These are phyloP conservation scores for Sparassis latifolia DNA, from an alignment of 1,284 basidiomycete species.

Conservation along the genomic window DNA sequence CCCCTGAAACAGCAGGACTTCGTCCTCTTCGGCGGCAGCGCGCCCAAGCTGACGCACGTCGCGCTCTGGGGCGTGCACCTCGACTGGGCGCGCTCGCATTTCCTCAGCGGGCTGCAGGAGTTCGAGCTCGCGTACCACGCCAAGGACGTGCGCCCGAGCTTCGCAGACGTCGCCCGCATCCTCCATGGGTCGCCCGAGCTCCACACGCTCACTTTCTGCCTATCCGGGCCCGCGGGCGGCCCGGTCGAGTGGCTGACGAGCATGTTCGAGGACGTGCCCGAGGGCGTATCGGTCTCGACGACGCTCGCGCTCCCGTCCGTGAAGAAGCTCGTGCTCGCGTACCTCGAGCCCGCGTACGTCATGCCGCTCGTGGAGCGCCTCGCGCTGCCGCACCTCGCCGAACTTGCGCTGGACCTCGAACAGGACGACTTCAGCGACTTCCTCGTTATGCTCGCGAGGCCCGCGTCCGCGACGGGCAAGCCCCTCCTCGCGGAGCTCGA, in stretches of 20 bases:
- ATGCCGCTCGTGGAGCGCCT: conserved; percentile 36
- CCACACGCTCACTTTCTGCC: conserved; percentile 42
- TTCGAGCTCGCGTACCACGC: conserved; percentile 55
- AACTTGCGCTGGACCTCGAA: conserved; percentile 42
- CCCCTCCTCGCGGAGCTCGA: conserved; percentile 31
- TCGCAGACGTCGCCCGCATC: conserved; percentile 44
- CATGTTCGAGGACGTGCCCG: conserved; percentile 11
- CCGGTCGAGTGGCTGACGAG: conserved; percentile 30
- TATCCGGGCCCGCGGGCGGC: conserved; percentile 41
- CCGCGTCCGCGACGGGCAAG: conserved; percentile 13
- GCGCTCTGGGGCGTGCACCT: conserved; percentile 62
- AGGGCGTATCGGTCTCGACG: conserved; percentile 9
- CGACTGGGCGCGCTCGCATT: conserved; percentile 45
- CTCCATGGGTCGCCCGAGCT: conserved; percentile 42
- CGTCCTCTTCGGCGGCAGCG: conserved; percentile 40
- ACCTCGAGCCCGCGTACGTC: conserved; percentile 45
- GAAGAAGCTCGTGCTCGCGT: conserved; percentile 40
- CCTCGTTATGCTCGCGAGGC: conserved; percentile 32
- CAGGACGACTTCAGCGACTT: conserved; percentile 44
- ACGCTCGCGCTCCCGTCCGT: conserved; percentile 31
- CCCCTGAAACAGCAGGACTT: conserved; percentile 30
- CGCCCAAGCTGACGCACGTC: conserved; percentile 44
- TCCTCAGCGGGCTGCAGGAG: conserved; percentile 40
- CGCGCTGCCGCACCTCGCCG: conserved; percentile 37
- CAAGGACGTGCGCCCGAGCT: conserved; percentile 46